Evolutionary conservation across 2,329 filamentous ascomycete species (phyloP).

Genomic region (Didymella sp.): DNA sequence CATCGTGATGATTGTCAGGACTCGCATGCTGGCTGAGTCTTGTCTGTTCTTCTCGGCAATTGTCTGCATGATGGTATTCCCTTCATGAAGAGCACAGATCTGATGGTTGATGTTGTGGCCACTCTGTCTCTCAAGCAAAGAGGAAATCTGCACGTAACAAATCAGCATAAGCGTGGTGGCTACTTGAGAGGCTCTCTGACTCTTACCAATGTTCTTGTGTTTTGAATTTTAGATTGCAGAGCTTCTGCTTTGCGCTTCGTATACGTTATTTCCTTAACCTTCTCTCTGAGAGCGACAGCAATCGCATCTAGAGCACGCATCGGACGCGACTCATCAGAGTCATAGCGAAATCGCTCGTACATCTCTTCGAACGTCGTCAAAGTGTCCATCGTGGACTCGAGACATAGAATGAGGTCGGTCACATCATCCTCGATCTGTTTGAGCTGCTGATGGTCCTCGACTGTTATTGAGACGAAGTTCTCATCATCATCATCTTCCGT

Average conservation of each 20-base stretch:
- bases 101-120: slow-evolving; percentile 29
- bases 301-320: not conserved
- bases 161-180: not conserved
- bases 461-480: slow-evolving; percentile 21
- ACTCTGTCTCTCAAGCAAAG: slow-evolving; percentile 27
- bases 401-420: slow-evolving; percentile 27
- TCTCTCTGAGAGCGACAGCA: not conserved
- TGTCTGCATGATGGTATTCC: slow-evolving; percentile 29
- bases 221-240: slow-evolving; percentile 2
- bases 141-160: slow-evolving; percentile 22
- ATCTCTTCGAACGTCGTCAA: slow-evolving; percentile 14
- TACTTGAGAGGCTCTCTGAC: not conserved
- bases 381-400: slow-evolving; percentile 31
- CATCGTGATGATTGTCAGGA: slow-evolving; percentile 36
- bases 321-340: not conserved
- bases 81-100: slow-evolving; percentile 27
- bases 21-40: slow-evolving; percentile 33
- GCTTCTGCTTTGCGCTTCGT: not conserved
- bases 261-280: not conserved
- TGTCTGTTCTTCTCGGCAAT: slow-evolving; percentile 32
- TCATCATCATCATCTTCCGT: not conserved
- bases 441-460: slow-evolving; percentile 28
- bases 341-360: not conserved
- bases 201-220: slow-evolving; percentile 8
- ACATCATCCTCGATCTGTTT: slow-evolving; percentile 32